phyloP scores from a whole-genome alignment of 2,329 filamentous ascomycete genomes.

The Nemania sp. region DNA sequence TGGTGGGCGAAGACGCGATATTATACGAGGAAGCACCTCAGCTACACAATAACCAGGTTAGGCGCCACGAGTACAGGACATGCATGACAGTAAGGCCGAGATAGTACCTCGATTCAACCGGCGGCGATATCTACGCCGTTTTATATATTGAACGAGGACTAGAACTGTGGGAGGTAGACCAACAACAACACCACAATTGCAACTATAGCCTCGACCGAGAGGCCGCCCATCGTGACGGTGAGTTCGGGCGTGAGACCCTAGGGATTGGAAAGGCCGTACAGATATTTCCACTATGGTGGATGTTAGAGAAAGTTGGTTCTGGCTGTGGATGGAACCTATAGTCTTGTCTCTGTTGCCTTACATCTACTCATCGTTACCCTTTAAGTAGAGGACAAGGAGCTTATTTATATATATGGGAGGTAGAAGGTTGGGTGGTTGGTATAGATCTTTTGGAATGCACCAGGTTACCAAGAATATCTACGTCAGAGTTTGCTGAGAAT shows the following conservation, averaged over 20 bases:
- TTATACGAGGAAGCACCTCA: not conserved
- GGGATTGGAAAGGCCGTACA: not conserved
- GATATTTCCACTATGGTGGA: not conserved
- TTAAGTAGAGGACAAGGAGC: too few relatives aligned
- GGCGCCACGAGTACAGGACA: not conserved
- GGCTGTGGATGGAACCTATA: too few relatives aligned
- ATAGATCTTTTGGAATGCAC: too few relatives aligned
- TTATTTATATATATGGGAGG: too few relatives aligned
- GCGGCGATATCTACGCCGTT: not conserved
- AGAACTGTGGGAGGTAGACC: slow-evolving; percentile 8
- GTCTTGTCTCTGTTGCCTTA: too few relatives aligned
- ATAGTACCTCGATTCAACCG: not conserved
- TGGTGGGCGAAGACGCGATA: not conserved
- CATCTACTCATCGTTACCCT: too few relatives aligned
- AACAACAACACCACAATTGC: slow-evolving; percentile 12
- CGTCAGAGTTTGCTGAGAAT: too few relatives aligned
- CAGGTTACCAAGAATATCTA: too few relatives aligned
- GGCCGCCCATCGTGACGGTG: not conserved
- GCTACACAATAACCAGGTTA: not conserved
- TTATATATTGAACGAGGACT: slow-evolving; percentile 5
- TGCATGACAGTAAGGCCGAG: not conserved
- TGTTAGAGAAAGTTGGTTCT: too few relatives aligned
- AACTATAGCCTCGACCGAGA: slow-evolving; percentile 14
- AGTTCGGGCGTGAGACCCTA: not conserved
- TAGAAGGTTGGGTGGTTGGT: too few relatives aligned